phyloP scores from a whole-genome alignment of 176 grass and related monocot species.

The Olyra latifolia region DNA sequence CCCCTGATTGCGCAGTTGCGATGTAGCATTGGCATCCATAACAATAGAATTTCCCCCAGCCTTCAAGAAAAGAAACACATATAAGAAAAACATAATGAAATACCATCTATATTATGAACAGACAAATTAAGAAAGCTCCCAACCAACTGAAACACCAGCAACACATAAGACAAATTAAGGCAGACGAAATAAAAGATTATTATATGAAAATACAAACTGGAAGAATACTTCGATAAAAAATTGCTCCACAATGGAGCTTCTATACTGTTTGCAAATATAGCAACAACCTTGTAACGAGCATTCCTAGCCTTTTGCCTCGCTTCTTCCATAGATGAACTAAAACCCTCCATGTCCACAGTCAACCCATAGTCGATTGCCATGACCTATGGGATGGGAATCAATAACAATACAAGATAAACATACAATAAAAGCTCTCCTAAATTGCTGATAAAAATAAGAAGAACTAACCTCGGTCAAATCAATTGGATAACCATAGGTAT shows the following conservation, averaged over 20 bases:
- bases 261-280: neutral
- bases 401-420: constrained; percentile 19
- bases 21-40: constrained; percentile 87
- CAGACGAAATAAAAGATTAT: neutral
- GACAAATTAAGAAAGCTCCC: neutral
- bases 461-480: constrained; percentile 92
- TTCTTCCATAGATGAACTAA: constrained; percentile 84
- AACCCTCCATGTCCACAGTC: constrained; percentile 78
- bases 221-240: constrained; percentile 5
- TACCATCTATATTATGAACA: neutral
- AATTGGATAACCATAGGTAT: constrained; percentile 92
- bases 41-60: constrained; percentile 59
- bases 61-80: constrained; percentile 31
- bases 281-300: constrained; percentile 73
- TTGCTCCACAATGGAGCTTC: neutral
- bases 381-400: constrained; percentile 45
- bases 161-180: neutral
- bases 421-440: neutral
- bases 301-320: constrained; percentile 86
- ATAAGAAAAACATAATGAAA: neutral
- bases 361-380: constrained; percentile 83
- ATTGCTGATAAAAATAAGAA: constrained; percentile 25
- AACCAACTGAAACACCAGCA: constrained; percentile 1
- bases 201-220: neutral
- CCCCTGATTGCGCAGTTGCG: constrained; percentile 58